A percentile compares a stretch with the other conserved stretches of the same genome.
These are phyloP conservation scores for Yarrowia sp. DNA, from an alignment of 805 yeast species.

Conservation along the genomic window DNA sequence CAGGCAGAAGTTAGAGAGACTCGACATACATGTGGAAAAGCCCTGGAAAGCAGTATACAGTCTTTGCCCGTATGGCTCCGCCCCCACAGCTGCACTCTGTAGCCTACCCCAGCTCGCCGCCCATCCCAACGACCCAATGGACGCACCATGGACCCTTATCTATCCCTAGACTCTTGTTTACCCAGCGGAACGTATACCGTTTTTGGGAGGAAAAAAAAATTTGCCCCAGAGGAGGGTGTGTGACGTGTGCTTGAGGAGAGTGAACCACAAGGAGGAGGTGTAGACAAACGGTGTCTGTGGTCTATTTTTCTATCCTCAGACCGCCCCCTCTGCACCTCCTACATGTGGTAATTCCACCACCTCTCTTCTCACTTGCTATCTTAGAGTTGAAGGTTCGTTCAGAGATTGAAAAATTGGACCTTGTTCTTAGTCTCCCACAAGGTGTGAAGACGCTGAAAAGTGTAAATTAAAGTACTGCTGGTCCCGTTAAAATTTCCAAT, in stretches of 20 bases:
- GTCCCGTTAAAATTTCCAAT: not conserved
- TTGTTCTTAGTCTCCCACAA: too few relatives aligned
- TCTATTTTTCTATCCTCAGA: too few relatives aligned
- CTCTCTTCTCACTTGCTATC: conserved; percentile 20
- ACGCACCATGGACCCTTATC: conserved; percentile 1
- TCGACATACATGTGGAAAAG: not conserved
- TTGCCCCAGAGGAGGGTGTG: not conserved
- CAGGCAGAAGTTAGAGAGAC: not conserved
- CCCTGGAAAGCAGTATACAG: too few relatives aligned
- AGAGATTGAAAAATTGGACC: not conserved
- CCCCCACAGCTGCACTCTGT: conserved; percentile 9
- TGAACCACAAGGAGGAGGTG: too few relatives aligned
- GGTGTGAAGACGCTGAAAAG: not conserved
- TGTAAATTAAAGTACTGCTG: conserved; percentile 3
- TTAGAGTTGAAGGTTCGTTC: conserved; percentile 21
- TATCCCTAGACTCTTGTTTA: not conserved
- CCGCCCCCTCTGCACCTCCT: too few relatives aligned
- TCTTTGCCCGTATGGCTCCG: too few relatives aligned
- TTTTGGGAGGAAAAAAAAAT: conserved; percentile 15
- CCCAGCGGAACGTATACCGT: conserved; percentile 19
- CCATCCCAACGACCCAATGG: not conserved
- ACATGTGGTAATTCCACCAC: not conserved
- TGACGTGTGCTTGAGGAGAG: too few relatives aligned
- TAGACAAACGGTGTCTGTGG: too few relatives aligned
- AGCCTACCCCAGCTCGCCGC: conserved; percentile 18